phyloP scores from a whole-genome alignment of 805 yeast genomes.

The Huiozyma sinensis region DNA sequence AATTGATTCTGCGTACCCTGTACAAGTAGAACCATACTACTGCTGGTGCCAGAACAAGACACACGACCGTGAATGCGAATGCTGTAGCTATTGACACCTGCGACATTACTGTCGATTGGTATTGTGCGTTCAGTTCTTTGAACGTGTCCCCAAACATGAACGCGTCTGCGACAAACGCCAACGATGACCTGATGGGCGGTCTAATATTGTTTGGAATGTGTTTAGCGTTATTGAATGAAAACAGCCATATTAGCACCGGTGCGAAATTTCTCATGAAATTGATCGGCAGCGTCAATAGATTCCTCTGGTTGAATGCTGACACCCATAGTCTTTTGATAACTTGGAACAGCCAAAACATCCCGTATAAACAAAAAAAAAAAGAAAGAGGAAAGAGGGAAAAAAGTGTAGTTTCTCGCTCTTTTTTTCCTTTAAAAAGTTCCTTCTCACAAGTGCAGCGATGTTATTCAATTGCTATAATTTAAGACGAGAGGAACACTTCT shows the following conservation, averaged over 20 bases:
- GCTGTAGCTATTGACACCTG: slow-evolving; percentile 10
- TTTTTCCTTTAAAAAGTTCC: too few relatives aligned
- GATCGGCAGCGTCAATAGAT: slow-evolving; percentile 30
- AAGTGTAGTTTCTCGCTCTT: too few relatives aligned
- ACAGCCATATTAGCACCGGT: slow-evolving; percentile 45
- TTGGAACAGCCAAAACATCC: too few relatives aligned
- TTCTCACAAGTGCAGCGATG: too few relatives aligned
- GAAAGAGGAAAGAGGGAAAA: too few relatives aligned
- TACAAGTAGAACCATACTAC: slow-evolving; percentile 21
- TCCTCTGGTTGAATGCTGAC: slow-evolving; percentile 28
- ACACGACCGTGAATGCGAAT: slow-evolving; percentile 8
- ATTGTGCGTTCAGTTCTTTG: slow-evolving; percentile 19
- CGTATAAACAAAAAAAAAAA: too few relatives aligned
- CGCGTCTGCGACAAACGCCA: slow-evolving; percentile 30
- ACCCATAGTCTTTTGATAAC: too few relatives aligned
- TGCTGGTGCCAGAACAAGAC: slow-evolving; percentile 14
- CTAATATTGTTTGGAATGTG: slow-evolving; percentile 42
- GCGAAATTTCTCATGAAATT: slow-evolving; percentile 41
- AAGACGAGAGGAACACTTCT: too few relatives aligned
- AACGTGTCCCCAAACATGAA: slow-evolving; percentile 25
- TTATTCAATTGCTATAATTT: too few relatives aligned
- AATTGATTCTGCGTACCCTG: slow-evolving; percentile 11
- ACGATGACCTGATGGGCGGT: slow-evolving; percentile 42
- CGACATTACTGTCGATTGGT: slow-evolving; percentile 6
- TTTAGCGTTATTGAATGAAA: slow-evolving; percentile 50